phyloP scores from a whole-genome alignment of 176 grass and related monocot genomes.

The Zoysia japonica region DNA sequence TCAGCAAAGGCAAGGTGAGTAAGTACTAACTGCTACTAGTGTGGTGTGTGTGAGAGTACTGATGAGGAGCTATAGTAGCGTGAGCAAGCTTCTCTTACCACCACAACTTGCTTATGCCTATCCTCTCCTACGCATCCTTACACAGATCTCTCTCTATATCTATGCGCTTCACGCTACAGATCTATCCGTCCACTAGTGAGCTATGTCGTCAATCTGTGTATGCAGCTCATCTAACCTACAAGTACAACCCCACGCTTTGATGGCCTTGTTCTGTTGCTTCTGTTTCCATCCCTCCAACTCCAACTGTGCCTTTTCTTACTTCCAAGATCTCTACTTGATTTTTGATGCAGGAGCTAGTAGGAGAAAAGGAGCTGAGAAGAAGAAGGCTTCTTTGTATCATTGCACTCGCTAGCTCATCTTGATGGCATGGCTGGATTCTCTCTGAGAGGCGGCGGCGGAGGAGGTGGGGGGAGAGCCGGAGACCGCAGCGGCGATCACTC shows the following conservation, averaged over 20 bases:
- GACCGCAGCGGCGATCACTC: constrained; percentile 45
- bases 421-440: constrained; percentile 97
- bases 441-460: constrained; percentile 65
- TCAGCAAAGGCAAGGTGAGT: constrained; percentile 50
- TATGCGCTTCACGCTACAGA: constrained; percentile 31
- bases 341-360: constrained; percentile 10
- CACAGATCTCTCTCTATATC: constrained; percentile 14
- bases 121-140: not conserved
- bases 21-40: not conserved
- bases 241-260: not conserved
- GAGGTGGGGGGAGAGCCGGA: constrained; percentile 23
- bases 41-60: not conserved
- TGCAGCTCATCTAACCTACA: constrained; percentile 4
- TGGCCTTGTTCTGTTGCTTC: constrained; percentile 28
- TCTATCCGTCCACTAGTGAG: constrained; percentile 15
- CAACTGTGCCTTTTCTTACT: not conserved
- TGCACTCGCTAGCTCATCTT: constrained; percentile 23
- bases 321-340: constrained; percentile 55
- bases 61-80: constrained; percentile 24
- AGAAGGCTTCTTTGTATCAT: not conserved
- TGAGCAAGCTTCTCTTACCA: constrained; percentile 8
- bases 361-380: not conserved
- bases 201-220: not conserved
- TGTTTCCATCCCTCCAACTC: not conserved
- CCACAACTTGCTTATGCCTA: constrained; percentile 10